Evolutionary conservation across 2,329 filamentous ascomycete genomes (phyloP), one percentile per base, ranked within the genome.

Genomic region (Nemania sp.): DNA sequence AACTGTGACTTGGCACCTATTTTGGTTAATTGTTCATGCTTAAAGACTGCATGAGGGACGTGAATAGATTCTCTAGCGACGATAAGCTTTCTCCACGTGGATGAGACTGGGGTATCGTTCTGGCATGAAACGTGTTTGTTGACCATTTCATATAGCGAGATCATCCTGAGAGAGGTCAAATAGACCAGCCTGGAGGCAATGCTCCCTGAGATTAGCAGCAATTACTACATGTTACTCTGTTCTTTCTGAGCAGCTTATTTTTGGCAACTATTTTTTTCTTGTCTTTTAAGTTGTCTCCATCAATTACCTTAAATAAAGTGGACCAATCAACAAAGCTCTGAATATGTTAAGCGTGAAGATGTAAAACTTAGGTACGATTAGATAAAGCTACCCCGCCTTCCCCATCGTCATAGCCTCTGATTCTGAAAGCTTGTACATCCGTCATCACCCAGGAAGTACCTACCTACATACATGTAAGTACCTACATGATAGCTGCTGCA

Each of bases 351-450:
- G 7, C 34, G 7, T 35, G 7, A 7, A 35, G 34, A 35, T 13
- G 34, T 13, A 13, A 35, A 35, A 35, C 34, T 7, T 35, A 13
- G 7, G 34, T 35, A 47, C 64, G 70, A 71, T 72, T 71, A 72
- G 70, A 72, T 71, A 70, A 72, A 72, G 70, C 70, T 72, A 72
- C 70, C 70, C 70, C 69, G 65, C 69, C 50, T 53, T 35, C 37
- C 47, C 56, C 35, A 5, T 12, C 12, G 15, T 11, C 35, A 13
- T 11, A 35, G 35, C 35, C 15, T 12, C 35, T 12, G 35, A n/a
- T 11, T 13, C 11, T 39, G 15, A 39, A 4, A 39, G 15, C 11
- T 39, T 39, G n/a, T 39, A 39, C 15, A n/a, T 39, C 15, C 15
- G 35, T n/a, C 35, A 39, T 13, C 15, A 13, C 35, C 4, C 12